Evolutionary conservation across 306 rosid species (phyloP).

Genomic region (Dalbergia cultrata): DNA sequence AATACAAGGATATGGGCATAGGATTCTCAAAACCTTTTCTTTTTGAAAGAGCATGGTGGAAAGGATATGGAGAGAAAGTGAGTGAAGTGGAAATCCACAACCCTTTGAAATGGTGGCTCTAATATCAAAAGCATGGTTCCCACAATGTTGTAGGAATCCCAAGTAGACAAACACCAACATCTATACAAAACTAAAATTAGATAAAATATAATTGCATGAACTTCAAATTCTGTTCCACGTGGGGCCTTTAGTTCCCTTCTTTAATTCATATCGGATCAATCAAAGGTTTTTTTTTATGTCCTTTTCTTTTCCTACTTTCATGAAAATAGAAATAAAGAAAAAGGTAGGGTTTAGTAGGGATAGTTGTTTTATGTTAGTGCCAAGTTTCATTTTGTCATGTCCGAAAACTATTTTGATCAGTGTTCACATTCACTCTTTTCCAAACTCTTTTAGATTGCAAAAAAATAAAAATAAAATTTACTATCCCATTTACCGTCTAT

Average conservation of each 20-base stretch:
- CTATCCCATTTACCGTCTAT: background rate
- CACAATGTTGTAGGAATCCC: conserved; percentile 75
- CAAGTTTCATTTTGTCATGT: conserved; percentile 27
- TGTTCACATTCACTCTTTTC: conserved; percentile 26
- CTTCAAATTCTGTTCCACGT: conserved; percentile 63
- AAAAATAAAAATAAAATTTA: background rate
- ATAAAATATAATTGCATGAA: conserved; percentile 36
- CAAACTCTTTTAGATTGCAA: background rate
- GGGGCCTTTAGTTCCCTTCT: conserved; percentile 59
- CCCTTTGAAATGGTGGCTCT: conserved; percentile 64
- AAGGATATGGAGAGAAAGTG: conserved; percentile 67
- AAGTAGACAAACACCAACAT: conserved; percentile 65
- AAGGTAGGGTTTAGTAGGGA: conserved; percentile 25
- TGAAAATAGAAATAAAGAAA: conserved; percentile 26
- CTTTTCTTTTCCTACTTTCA: background rate
- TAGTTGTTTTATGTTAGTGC: conserved; percentile 18
- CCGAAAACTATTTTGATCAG: background rate
- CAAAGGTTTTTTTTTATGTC: conserved; percentile 47
- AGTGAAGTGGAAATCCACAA: conserved; percentile 54
- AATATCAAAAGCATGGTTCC: conserved; percentile 60
- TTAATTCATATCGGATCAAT: conserved; percentile 53
- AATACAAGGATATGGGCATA: conserved; percentile 64
- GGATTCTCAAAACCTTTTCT: conserved; percentile 73
- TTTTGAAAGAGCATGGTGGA: conserved; percentile 60
- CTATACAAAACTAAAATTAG: conserved; percentile 57